phyloP scores from a whole-genome alignment of 2,329 filamentous ascomycete genomes.

The Pseudogymnoascus sp. region DNA sequence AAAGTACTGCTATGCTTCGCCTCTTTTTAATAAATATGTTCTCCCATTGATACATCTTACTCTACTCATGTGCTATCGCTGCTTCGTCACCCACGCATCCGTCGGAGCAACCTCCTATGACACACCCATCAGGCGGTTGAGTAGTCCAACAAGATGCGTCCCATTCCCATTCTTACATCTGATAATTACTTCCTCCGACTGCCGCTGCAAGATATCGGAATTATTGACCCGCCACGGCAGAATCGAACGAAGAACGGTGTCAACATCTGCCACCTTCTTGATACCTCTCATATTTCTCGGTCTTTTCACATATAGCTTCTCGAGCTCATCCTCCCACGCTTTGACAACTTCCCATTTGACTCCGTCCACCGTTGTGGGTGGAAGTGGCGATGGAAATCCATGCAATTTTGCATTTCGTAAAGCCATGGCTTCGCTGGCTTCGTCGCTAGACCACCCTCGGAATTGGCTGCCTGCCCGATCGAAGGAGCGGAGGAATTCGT shows the following conservation, averaged over 20 bases:
- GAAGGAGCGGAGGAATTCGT: constrained; percentile 24
- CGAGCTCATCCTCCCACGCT: background rate
- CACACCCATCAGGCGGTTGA: background rate
- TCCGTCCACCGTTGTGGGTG: background rate
- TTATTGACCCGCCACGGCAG: background rate
- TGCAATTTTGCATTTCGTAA: constrained; percentile 22
- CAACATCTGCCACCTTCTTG: background rate
- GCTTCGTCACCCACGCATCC: no score
- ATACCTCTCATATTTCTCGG: background rate
- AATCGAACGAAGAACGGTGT: background rate
- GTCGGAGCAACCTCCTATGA: no score
- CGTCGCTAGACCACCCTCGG: constrained; percentile 19
- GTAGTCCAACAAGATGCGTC: background rate
- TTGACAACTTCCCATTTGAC: background rate
- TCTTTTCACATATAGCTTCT: background rate
- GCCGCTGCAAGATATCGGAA: background rate
- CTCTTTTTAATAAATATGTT: no score
- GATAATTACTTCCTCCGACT: background rate
- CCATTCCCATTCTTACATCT: background rate
- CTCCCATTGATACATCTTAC: no score
- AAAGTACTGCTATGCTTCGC: no score
- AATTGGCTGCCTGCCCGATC: constrained; percentile 19
- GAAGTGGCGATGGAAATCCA: constrained; percentile 18
- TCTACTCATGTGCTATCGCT: no score
- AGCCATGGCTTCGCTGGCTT: constrained; percentile 15